Evolutionary conservation across 2,329 filamentous ascomycete genomes (phyloP).

Genomic region (Beauveria asiatica): DNA sequence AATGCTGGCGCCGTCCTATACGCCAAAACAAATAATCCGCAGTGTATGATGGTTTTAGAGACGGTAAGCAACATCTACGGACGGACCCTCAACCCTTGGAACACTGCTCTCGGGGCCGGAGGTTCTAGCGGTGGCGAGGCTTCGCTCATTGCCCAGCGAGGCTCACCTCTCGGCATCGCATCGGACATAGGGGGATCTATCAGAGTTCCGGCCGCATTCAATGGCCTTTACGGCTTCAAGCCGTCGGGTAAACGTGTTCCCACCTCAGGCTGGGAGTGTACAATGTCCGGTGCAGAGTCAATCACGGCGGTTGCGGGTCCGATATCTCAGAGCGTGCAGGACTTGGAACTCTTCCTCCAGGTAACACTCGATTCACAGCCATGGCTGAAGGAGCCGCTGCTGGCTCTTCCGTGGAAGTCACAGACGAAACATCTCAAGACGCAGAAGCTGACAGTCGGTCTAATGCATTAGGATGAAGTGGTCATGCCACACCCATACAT

Average conservation of each 20-base stretch:
- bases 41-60: constrained; percentile 43
- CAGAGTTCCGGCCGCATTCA: constrained; percentile 20
- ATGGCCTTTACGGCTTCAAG: constrained; percentile 20
- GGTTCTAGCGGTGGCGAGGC: constrained; percentile 50
- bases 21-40: constrained; percentile 59
- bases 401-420: constrained; percentile 14
- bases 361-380: constrained; percentile 28
- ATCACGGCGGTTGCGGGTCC: constrained; percentile 33
- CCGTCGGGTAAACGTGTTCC: constrained; percentile 16
- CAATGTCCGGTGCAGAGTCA: constrained; percentile 16
- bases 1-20: constrained; percentile 57
- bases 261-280: constrained; percentile 12
- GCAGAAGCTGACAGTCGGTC: constrained; percentile 45
- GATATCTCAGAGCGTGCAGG: constrained; percentile 28
- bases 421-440: constrained; percentile 14
- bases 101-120: constrained; percentile 50
- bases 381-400: constrained; percentile 19
- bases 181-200: constrained; percentile 27
- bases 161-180: constrained; percentile 23
- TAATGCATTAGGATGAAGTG: constrained; percentile 45
- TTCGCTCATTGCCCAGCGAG: constrained; percentile 26
- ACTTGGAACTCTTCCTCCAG: constrained; percentile 31
- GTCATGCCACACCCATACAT: constrained; percentile 48
- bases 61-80: constrained; percentile 54
- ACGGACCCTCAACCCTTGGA: constrained; percentile 51